Evolutionary conservation across 2,329 filamentous ascomycete species (phyloP).

Genomic region (Chaetomium sp.): DNA sequence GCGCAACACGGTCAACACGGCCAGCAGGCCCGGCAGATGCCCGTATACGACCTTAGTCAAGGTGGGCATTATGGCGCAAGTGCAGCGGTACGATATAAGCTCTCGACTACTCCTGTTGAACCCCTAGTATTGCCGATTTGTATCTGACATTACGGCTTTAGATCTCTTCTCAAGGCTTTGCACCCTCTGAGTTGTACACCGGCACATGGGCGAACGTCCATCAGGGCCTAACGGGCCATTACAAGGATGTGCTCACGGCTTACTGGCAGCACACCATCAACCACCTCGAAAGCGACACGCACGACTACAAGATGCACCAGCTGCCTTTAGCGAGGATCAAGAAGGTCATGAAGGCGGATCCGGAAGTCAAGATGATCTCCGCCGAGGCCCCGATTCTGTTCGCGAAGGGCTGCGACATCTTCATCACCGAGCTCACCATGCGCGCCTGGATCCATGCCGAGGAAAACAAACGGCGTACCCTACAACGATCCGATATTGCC

Average conservation of each 20-base stretch:
- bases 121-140: background rate
- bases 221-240: slow-evolving; percentile 84
- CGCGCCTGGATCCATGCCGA: slow-evolving; percentile 99
- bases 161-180: slow-evolving; percentile 82
- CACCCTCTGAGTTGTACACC: slow-evolving; percentile 88
- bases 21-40: slow-evolving; percentile 42
- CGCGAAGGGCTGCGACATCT: slow-evolving; percentile 97
- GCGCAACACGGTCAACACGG: slow-evolving; percentile 47
- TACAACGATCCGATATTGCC: slow-evolving; percentile 94
- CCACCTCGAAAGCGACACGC: slow-evolving; percentile 86
- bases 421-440: slow-evolving; percentile 98
- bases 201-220: slow-evolving; percentile 96
- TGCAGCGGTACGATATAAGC: slow-evolving; percentile 50
- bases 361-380: slow-evolving; percentile 99
- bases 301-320: slow-evolving; percentile 98
- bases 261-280: slow-evolving; percentile 99
- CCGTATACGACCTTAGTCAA: slow-evolving; percentile 65
- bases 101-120: background rate
- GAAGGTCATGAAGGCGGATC: slow-evolving; percentile 99
- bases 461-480: slow-evolving; percentile 93
- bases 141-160: slow-evolving; percentile 34
- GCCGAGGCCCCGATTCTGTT: slow-evolving; percentile 97
- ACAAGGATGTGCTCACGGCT: slow-evolving; percentile 94
- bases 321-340: slow-evolving; percentile 96
- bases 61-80: slow-evolving; percentile 75